Evolutionary conservation across 306 rosid species (phyloP), one percentile per base, ranked within the genome.

Genomic region (Fragaria vesca): DNA sequence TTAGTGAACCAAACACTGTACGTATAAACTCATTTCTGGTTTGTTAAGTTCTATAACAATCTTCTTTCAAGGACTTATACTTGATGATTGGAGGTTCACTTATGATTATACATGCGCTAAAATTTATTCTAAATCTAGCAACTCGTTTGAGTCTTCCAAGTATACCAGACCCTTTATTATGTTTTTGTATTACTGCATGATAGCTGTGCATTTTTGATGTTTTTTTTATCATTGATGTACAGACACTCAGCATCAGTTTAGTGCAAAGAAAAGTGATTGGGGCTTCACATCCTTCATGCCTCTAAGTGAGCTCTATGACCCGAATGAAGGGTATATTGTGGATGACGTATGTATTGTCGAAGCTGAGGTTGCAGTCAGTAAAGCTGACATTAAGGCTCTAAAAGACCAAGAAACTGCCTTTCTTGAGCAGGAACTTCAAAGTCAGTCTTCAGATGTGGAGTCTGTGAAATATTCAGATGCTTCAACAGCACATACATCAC

Each of bases 231-330:
- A 21, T 2, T 40, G 52, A 42, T 38, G 40, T 73, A n/a, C 77
- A 76, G 72, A 63, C 17, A 63, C 79, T 65, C 40, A 62, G 38
- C 79, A 47, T 36, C 43, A 46, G 18, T 76, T 75, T 46, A 63
- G 71, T 17, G 79, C 12, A 6, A 61, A 42, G 2, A 48, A 75
- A 48, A 75, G 79, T 13, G 72, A 63, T 63, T 46, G 79, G 79
- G 79, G 61, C 36, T 75, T 75, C 72, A 75, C 79, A 61, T 75
- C 79, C 16, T 75, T 75, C 71, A 61, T 75, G 61, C 71, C 79
- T 63, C 79, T 75, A 11, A 47, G 46, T 63, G 79, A 75, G 61
- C 71, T 75, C 12, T 34, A 16, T 12, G 71, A 75, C 24, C 40
- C 0, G 4, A n/a, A 32, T 9, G 20, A 34, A 47, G 79, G 72